Evolutionary conservation across 768 basidiomycete genomes (phyloP).

Genomic region (Sarcodon sp.): DNA sequence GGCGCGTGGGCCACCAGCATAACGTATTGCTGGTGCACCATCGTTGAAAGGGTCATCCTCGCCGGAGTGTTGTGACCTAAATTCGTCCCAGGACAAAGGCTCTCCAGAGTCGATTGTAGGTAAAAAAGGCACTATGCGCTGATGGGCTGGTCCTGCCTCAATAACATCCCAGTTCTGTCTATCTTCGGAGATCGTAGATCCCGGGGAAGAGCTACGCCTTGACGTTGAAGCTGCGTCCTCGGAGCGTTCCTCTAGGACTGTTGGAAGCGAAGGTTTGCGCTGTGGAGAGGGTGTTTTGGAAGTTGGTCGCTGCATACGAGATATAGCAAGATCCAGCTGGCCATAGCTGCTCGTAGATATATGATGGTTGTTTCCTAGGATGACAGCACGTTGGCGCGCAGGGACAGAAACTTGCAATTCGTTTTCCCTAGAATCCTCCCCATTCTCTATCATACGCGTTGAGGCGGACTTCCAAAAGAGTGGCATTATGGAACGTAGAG

Average conservation of each 20-base stretch:
- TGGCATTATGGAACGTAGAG: too few relatives aligned
- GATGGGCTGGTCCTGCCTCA: constrained; percentile 2
- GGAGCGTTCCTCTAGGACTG: constrained; percentile 13
- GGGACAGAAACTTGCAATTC: not conserved
- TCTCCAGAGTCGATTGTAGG: constrained; percentile 21
- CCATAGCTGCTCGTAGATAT: not conserved
- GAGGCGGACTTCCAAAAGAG: not conserved
- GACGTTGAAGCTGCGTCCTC: constrained; percentile 11
- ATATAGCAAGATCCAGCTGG: not conserved
- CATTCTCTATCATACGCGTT: not conserved
- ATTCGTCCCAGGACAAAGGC: constrained; percentile 13
- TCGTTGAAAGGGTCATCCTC: constrained; percentile 18
- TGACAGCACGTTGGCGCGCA: not conserved
- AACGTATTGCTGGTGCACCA: not conserved
- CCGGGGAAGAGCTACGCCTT: constrained; percentile 7
- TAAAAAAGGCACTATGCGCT: constrained; percentile 4
- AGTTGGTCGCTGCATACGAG: not conserved
- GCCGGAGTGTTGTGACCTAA: constrained; percentile 1
- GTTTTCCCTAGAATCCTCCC: not conserved
- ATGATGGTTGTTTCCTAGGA: not conserved
- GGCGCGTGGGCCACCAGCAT: constrained; percentile 1
- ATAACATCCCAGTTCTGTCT: not conserved
- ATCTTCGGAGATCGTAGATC: constrained; percentile 3
- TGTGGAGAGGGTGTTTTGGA: constrained; percentile 5
- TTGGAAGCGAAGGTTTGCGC: constrained; percentile 9